Conservation (phyloP, 129 eudicot genomes). For the Saposhnikovia divaricata region DNA sequence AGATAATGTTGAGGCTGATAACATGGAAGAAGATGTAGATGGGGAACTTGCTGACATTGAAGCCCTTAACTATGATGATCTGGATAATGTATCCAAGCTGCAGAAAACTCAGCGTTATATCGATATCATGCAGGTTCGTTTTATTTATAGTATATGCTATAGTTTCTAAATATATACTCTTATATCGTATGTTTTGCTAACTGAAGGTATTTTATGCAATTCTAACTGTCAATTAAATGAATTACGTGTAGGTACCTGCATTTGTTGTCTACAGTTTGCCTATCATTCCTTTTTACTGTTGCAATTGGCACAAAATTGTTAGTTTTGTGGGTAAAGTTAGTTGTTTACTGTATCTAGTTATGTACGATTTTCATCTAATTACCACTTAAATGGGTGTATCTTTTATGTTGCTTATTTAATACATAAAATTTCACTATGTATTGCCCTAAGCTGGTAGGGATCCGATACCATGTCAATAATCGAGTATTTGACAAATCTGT, state of each 20-base stretch:
- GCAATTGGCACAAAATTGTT: background rate
- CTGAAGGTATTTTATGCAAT: background rate
- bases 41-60: conserved; percentile 87
- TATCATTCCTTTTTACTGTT: background rate
- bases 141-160: background rate
- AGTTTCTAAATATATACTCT: background rate
- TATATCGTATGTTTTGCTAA: background rate
- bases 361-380: background rate
- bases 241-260: background rate
- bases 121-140: conserved; percentile 75
- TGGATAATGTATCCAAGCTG: conserved; percentile 72
- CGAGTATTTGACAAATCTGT: background rate
- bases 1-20: conserved; percentile 42
- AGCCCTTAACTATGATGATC: conserved; percentile 68
- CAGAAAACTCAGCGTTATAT: conserved; percentile 63
- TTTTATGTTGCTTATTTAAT: background rate
- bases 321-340: background rate
- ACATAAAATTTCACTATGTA: background rate
- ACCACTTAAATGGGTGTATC: background rate
- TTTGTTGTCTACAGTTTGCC: background rate
- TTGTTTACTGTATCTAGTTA: background rate
- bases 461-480: background rate
- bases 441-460: background rate
- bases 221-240: conserved; percentile 4
- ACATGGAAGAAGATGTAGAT: conserved; percentile 77